Evolutionary conservation across 2,329 filamentous ascomycete species (phyloP), one percentile per base, ranked within the genome.

Genomic region (Chaetomium strumarium): DNA sequence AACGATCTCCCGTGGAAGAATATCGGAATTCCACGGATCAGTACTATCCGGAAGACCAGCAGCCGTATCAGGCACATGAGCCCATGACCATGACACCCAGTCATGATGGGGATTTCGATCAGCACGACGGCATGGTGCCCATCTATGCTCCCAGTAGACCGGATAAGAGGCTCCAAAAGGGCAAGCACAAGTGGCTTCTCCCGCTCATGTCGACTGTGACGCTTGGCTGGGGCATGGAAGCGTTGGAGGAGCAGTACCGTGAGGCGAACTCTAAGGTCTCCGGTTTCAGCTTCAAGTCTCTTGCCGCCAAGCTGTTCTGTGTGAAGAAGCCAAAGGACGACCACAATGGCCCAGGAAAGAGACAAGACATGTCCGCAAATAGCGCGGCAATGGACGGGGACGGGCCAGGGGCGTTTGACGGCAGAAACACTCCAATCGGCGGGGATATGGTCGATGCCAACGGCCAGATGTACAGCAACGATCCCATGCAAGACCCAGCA

Each of bases 151-250:
- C 34, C 10, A 34, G 34, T 4, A 7, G 12, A 3, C 9, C 17
- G 11, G 17, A 12, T 7, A 19, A 34, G n/a, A 33, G 17, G 8
- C 40, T 40, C 34, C 48, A 45, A 14, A 51, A 49, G 20, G 44
- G 55, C 19, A 57, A 46, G 36, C 46, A 55, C 41, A 40, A 45
- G 17, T 57, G 55, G 55, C 31, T 57, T 17, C 49, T 57, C 20
- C 52, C 55, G 19, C n/a, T 57, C 14, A 52, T 57, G 55, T 20
- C 49, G 19, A 44, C 46, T 9, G 52, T 52, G 10, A 57, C 55
- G 3, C n/a, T 57, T 31, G 55, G 55, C 9, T 55, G 49, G 46
- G 52, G 46, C 7, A 41, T 52, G 33, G 49, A 55, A 31, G 49
- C 30, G 4, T 33, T 57, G 10, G 52, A 57, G 19, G 45, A 52